Conservation (phyloP, 2,329 filamentous ascomycete genomes). For the Rhexocercosporidium sp. region DNA sequence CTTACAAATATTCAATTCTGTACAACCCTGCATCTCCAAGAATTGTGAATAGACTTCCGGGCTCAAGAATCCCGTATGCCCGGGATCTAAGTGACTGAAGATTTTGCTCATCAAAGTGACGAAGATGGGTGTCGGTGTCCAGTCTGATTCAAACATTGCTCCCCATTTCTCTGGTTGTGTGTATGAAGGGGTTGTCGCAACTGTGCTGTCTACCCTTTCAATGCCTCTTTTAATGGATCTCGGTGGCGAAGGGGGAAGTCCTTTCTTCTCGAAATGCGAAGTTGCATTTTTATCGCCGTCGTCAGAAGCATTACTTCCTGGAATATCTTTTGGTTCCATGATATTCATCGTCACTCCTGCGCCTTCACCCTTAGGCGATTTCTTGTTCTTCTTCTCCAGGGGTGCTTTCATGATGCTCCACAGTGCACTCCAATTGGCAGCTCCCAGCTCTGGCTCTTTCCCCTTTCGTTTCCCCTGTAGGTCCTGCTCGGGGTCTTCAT, state of each 20-base stretch:
- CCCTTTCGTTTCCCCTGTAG: background rate
- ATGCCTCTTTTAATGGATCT: conserved; percentile 10
- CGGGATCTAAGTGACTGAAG: conserved; percentile 33
- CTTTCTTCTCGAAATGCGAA: conserved; percentile 1
- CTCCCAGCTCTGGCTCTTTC: conserved; percentile 24
- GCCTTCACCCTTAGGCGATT: conserved; percentile 2
- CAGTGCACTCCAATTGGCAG: conserved; percentile 36
- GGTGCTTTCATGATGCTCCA: conserved; percentile 37
- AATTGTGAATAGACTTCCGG: conserved; percentile 35
- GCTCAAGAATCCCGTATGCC: conserved; percentile 31
- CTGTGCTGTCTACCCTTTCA: conserved; percentile 40
- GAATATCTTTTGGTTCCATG: background rate
- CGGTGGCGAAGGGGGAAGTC: conserved; percentile 24
- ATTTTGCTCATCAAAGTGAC: conserved; percentile 36
- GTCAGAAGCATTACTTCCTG: background rate
- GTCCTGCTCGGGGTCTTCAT: background rate
- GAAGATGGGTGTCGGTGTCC: conserved; percentile 31
- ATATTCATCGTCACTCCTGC: background rate
- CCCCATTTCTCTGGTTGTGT: conserved; percentile 32
- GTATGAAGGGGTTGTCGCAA: conserved; percentile 18
- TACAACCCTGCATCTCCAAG: conserved; percentile 33
- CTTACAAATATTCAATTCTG: conserved; percentile 33
- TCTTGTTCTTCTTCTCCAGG: conserved; percentile 24
- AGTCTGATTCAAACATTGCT: conserved; percentile 31
- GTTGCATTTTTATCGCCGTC: background rate